These are phyloP conservation scores for Starmerella riodocensis DNA, from an alignment of 805 yeast genomes.

Conservation along the genomic window DNA sequence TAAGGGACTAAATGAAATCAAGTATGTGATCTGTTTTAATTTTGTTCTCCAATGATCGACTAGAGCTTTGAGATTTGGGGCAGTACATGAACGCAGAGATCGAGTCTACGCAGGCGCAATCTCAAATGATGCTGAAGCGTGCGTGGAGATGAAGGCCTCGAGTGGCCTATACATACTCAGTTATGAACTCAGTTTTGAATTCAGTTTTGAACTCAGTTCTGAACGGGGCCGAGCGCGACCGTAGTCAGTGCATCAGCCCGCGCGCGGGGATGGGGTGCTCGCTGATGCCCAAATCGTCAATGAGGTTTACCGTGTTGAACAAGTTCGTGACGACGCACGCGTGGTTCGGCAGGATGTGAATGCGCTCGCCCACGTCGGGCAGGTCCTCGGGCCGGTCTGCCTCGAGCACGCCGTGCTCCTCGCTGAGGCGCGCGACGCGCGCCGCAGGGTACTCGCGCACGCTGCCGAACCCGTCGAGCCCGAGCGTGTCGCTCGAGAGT, in stretches of 20 bases:
- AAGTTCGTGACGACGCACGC: slow-evolving; percentile 15
- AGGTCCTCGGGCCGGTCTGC: slow-evolving; percentile 12
- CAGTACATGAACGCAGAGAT: too few relatives aligned
- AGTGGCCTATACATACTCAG: not conserved
- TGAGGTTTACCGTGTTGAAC: slow-evolving; percentile 7
- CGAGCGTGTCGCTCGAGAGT: slow-evolving; percentile 11
- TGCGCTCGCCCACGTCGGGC: slow-evolving; percentile 12
- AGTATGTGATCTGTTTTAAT: too few relatives aligned
- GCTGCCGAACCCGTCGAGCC: slow-evolving; percentile 9
- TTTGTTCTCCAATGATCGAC: too few relatives aligned
- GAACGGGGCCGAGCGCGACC: too few relatives aligned
- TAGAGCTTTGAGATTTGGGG: too few relatives aligned
- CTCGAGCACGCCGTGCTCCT: slow-evolving; percentile 18
- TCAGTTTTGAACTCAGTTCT: not conserved
- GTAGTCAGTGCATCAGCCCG: slow-evolving; percentile 8
- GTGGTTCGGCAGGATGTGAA: slow-evolving; percentile 14
- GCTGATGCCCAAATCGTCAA: slow-evolving; percentile 6
- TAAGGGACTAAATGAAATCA: too few relatives aligned
- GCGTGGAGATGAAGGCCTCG: too few relatives aligned
- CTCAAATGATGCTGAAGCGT: too few relatives aligned
- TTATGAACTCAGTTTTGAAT: not conserved
- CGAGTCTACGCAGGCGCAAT: too few relatives aligned
- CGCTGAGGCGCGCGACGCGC: slow-evolving; percentile 11
- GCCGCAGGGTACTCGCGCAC: slow-evolving; percentile 12
- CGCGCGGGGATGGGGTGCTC: slow-evolving; percentile 10